A percentile compares a stretch with the other conserved stretches of the same genome.
These are phyloP conservation scores for Tricholoma bakamatsutake DNA, from an alignment of 768 basidiomycete species.

Conservation along the genomic window DNA sequence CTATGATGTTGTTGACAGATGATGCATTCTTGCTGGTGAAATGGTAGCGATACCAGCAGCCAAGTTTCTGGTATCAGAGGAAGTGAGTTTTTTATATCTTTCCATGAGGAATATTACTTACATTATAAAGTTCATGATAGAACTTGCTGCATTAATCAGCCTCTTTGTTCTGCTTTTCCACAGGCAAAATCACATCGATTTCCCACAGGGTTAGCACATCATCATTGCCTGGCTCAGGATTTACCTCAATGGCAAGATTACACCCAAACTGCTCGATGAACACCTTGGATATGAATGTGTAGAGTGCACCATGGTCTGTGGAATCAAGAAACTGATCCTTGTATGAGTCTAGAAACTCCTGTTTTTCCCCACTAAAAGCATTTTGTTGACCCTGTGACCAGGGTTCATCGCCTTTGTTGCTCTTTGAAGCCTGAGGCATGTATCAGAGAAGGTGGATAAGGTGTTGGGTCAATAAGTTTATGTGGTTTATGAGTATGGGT, in stretches of 20 bases:
- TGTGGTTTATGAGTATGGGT: neutral
- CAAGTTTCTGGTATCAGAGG: neutral
- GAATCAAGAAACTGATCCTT: neutral
- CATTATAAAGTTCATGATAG: neutral
- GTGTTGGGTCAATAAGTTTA: neutral
- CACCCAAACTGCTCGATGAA: neutral
- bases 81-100: neutral
- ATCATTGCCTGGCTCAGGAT: neutral
- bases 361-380: neutral
- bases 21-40: neutral
- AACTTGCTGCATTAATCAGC: neutral
- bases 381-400: neutral
- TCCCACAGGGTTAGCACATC: neutral
- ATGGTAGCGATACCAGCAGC: neutral
- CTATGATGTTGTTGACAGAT: neutral
- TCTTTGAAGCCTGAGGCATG: neutral
- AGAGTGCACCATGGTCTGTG: neutral
- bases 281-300: neutral
- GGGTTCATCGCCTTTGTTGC: neutral
- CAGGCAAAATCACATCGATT: neutral
- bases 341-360: neutral
- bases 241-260: neutral
- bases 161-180: neutral
- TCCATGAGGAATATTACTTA: neutral
- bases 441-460: neutral